Conservation (phyloP, 1,139 yeast genomes). For the Taiozyma sp. region DNA sequence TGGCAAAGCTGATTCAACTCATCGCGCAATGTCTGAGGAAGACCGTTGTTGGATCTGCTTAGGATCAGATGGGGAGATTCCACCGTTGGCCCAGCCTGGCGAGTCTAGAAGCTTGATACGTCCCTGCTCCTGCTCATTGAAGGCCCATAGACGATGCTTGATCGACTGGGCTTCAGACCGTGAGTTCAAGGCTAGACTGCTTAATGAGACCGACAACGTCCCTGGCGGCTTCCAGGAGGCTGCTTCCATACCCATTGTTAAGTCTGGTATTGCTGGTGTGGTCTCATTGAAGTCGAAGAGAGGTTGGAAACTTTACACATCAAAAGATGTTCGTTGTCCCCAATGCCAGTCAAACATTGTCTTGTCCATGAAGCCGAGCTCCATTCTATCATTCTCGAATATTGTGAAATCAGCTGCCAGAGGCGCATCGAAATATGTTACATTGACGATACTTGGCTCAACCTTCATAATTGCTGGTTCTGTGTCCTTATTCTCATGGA, state of each 20-base stretch:
- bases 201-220: slow-evolving; percentile 8
- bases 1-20: not conserved
- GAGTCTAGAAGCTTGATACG: slow-evolving; percentile 35
- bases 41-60: slow-evolving; percentile 42
- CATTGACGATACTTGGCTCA: slow-evolving; percentile 23
- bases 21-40: not conserved
- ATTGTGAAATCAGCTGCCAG: slow-evolving; percentile 19
- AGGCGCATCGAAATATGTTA: slow-evolving; percentile 18
- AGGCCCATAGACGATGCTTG: slow-evolving; percentile 40
- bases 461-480: slow-evolving; percentile 25
- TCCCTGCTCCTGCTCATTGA: slow-evolving; percentile 39
- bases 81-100: slow-evolving; percentile 28
- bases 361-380: slow-evolving; percentile 24
- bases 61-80: slow-evolving; percentile 34
- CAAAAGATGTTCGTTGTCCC: slow-evolving; percentile 32
- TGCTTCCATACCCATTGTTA: slow-evolving; percentile 5
- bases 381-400: slow-evolving; percentile 23
- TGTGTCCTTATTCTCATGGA: slow-evolving; percentile 21
- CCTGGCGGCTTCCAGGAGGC: slow-evolving; percentile 7
- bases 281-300: slow-evolving; percentile 7
- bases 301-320: slow-evolving; percentile 12
- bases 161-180: slow-evolving; percentile 38
- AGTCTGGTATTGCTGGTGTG: slow-evolving; percentile 8
- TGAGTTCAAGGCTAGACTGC: slow-evolving; percentile 21
- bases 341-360: slow-evolving; percentile 37